Base-by-base conservation (phyloP, 306 rosid species). In the Ziziphus jujuba region DNA sequence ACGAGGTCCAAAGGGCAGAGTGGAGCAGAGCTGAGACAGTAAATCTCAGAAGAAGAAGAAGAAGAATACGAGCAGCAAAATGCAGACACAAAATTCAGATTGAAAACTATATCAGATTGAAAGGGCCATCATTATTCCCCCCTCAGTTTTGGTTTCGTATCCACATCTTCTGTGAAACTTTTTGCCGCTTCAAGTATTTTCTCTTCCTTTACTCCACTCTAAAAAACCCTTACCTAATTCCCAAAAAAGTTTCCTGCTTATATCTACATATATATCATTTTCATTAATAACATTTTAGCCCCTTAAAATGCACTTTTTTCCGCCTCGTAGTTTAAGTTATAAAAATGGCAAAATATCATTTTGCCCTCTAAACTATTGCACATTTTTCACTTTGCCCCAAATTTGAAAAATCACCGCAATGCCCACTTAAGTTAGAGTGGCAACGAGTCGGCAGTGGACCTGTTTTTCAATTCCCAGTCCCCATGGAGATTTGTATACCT, bases 101-200 rank as follows among this genome's bases (percentile, higher is more conserved):
- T 82, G 87, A 82, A 82, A 82, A 79, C 87, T 82, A 82, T 67
- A 8, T 8, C 25, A 9, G 3, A 15, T 33, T 16, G 44, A 63
- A 47, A 49, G 71, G 65, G 75, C 79, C 87, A 82, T 14, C 75
- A 57, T 68, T 5, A 16, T 16, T 14, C 64, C 79, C 77, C 65
- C 75, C 76, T 82, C 81, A 75, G 74, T 40, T 15, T 21, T 53
- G 61, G 24, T 82, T 79, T 75, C 69, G 34, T 72, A 50, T 82
- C 87, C 78, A 82, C 84, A 79, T 68, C 74, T 6, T 2, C 22
- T 24, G 51, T 10, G 35, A 6, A 24, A 4, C 10, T 7, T 38
- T 13, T 43, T 38, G 77, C 84, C 33, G 79, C 87, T 82, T 68
- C 87, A 0, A 82, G 77, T 34, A 72, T 15, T 38, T 2, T 40